Evolutionary conservation across 192 early-diverging fungal species (phyloP).

Genomic region (Linnemannia elongata): DNA sequence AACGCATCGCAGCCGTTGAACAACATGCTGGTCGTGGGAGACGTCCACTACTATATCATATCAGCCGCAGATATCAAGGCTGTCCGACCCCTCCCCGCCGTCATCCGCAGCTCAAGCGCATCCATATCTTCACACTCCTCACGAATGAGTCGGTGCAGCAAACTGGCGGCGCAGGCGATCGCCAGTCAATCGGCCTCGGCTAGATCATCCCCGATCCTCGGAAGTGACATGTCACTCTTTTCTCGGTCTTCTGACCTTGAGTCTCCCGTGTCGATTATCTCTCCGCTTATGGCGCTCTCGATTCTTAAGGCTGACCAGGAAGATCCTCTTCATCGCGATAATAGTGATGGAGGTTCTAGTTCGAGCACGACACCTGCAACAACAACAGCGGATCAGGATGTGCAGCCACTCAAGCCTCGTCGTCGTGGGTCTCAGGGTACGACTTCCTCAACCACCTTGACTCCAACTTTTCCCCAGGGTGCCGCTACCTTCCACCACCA

Average conservation of each 20-base stretch:
- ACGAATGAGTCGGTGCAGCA: conserved; percentile 47
- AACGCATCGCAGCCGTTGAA: conserved; percentile 69
- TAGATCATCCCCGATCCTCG: conserved; percentile 46
- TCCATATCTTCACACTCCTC: conserved; percentile 48
- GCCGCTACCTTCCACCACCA: conserved; percentile 13
- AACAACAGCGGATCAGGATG: neutral
- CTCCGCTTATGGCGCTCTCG: conserved; percentile 16
- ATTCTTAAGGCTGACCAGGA: conserved; percentile 15
- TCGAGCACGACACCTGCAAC: neutral
- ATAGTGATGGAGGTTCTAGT: too few species aligned
- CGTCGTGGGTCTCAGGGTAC: neutral
- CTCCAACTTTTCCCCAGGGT: conserved; percentile 1
- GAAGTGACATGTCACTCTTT: conserved; percentile 39
- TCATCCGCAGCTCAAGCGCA: conserved; percentile 19
- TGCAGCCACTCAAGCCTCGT: neutral
- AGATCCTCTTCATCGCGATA: neutral
- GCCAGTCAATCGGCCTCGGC: conserved; percentile 42
- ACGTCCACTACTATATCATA: conserved; percentile 70
- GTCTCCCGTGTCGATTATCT: conserved; percentile 33
- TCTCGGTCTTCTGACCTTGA: conserved; percentile 19
- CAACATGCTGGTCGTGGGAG: conserved; percentile 80
- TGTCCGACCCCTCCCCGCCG: conserved; percentile 12
- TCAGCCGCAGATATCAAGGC: conserved; percentile 44
- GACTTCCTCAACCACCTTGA: neutral
- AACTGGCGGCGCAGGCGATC: conserved; percentile 50